Percentiles rank a stretch among this genome's conserved stretches.
Conservation (phyloP, 2,329 filamentous ascomycete genomes). For the Stemphylium beticola region DNA sequence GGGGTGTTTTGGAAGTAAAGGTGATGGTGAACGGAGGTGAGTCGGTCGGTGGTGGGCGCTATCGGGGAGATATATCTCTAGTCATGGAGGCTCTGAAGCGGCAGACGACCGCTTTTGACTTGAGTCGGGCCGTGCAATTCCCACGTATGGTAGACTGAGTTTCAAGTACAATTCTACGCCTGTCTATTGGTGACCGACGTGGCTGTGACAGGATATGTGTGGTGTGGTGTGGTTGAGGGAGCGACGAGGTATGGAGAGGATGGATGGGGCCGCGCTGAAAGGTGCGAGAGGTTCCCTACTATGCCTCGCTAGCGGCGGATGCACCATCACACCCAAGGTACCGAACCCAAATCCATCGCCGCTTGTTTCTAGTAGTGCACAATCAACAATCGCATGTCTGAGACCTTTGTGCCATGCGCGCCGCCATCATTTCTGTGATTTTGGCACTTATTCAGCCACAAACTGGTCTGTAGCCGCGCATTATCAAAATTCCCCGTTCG, state of each 20-base stretch:
- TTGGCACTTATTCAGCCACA: background rate
- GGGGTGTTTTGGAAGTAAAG: background rate
- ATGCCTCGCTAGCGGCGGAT: constrained; percentile 21
- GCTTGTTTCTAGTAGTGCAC: constrained; percentile 6
- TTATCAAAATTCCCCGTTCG: background rate
- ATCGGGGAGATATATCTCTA: constrained; percentile 37
- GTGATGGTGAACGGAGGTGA: constrained; percentile 11
- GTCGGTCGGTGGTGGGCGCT: constrained; percentile 31
- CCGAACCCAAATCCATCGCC: constrained; percentile 13
- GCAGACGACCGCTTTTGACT: constrained; percentile 29
- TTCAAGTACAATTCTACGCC: background rate
- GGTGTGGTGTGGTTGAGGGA: constrained; percentile 10
- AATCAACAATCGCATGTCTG: background rate
- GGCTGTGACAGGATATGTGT: constrained; percentile 13
- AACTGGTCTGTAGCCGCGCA: background rate
- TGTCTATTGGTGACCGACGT: constrained; percentile 1
- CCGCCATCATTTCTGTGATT: background rate
- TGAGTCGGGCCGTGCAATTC: constrained; percentile 14
- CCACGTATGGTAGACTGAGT: background rate
- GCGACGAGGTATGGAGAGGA: constrained; percentile 23
- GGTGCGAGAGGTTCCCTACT: constrained; percentile 18
- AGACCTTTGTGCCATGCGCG: background rate
- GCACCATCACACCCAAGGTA: constrained; percentile 17
- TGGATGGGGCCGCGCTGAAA: constrained; percentile 20
- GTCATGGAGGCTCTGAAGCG: constrained; percentile 39